Evolutionary conservation across 2,329 filamentous ascomycete species (phyloP).

Genomic region (Alternaria sp.): DNA sequence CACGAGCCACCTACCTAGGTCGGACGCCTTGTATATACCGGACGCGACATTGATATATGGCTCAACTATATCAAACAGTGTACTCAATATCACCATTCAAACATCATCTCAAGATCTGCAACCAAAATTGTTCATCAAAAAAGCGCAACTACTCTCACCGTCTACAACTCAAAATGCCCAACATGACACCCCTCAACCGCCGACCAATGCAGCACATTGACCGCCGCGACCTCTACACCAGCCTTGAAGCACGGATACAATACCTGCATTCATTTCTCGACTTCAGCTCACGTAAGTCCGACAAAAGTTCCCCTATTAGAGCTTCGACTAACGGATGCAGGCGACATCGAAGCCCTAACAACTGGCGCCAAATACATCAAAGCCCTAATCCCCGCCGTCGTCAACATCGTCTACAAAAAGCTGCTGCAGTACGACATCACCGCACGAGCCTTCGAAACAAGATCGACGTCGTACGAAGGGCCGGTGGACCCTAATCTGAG

Average conservation of each 20-base stretch:
- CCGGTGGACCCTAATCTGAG: constrained; percentile 69
- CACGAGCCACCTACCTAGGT: neutral
- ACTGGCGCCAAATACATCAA: constrained; percentile 79
- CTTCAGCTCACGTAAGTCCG: constrained; percentile 70
- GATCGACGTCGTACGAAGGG: constrained; percentile 69
- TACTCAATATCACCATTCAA: neutral
- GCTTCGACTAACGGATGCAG: constrained; percentile 38
- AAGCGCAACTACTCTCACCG: neutral
- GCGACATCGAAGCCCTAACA: constrained; percentile 75
- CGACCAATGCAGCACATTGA: constrained; percentile 67
- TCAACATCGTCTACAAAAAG: constrained; percentile 86
- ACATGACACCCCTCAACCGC: constrained; percentile 37
- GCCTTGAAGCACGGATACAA: constrained; percentile 71
- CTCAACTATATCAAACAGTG: no score
- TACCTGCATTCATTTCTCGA: constrained; percentile 81
- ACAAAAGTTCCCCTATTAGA: no score
- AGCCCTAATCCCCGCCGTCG: constrained; percentile 80
- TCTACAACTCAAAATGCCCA: neutral
- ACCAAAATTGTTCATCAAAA: neutral
- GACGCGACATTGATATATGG: neutral
- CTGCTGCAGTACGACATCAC: constrained; percentile 83
- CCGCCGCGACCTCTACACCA: constrained; percentile 75
- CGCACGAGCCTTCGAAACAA: constrained; percentile 74
- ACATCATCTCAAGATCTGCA: neutral
- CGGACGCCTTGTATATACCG: neutral